Conservation (phyloP, 2,329 filamentous ascomycete species). For the Epichloe baconii region DNA sequence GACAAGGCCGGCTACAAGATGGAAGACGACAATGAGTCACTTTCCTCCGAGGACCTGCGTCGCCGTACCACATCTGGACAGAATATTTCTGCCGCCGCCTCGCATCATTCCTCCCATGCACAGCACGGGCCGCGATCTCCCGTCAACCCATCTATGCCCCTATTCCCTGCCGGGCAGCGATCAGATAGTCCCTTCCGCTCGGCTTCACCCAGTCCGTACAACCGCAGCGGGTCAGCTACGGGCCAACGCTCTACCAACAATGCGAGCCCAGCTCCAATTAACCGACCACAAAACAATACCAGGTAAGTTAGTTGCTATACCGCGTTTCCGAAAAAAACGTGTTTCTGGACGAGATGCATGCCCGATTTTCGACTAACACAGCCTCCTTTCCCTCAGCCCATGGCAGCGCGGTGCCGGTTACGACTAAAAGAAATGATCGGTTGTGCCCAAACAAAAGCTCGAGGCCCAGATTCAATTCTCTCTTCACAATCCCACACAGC, state of each 20-base stretch:
- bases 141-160: slow-evolving; percentile 28
- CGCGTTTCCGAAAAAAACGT: too few relatives aligned
- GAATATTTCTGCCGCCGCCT: slow-evolving; percentile 14
- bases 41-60: slow-evolving; percentile 25
- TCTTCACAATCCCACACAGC: not conserved
- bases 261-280: slow-evolving; percentile 19
- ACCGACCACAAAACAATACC: slow-evolving; percentile 25
- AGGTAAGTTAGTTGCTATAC: slow-evolving; percentile 17
- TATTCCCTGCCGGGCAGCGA: slow-evolving; percentile 27
- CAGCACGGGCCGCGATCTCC: slow-evolving; percentile 18
- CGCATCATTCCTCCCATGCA: slow-evolving; percentile 18
- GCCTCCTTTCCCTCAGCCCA: slow-evolving; percentile 17
- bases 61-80: slow-evolving; percentile 20
- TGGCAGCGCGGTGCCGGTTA: slow-evolving; percentile 34
- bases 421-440: slow-evolving; percentile 16
- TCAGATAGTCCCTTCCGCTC: slow-evolving; percentile 23
- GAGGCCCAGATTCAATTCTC: too few relatives aligned
- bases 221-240: slow-evolving; percentile 7
- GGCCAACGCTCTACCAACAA: slow-evolving; percentile 19
- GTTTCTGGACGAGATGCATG: too few relatives aligned
- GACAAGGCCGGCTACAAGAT: slow-evolving; percentile 48
- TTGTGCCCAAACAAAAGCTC: not conserved
- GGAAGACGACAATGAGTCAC: slow-evolving; percentile 29
- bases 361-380: slow-evolving; percentile 8
- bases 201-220: slow-evolving; percentile 22